phyloP scores from a whole-genome alignment of 345 rosid species.

The Gossypium herbaceum region DNA sequence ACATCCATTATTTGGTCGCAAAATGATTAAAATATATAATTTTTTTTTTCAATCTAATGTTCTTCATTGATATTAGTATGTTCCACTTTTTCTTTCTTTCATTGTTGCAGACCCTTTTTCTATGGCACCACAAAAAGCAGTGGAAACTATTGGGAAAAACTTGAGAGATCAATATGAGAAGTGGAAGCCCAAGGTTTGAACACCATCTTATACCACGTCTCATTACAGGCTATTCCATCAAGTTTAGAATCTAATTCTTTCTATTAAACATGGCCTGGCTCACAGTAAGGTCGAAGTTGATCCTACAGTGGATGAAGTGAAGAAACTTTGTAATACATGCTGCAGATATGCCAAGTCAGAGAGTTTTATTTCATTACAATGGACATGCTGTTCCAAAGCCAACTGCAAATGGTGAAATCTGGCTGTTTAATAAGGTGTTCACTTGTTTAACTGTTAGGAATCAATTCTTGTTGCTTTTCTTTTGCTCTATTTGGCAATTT shows the following conservation, averaged over 20 bases:
- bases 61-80: background rate
- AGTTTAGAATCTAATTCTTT: conserved; percentile 22
- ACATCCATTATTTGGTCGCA: background rate
- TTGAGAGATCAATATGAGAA: conserved; percentile 90
- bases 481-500: conserved; percentile 13
- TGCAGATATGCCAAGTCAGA: conserved; percentile 85
- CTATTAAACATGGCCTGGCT: conserved; percentile 48
- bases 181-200: conserved; percentile 95
- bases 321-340: conserved; percentile 87
- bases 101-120: conserved; percentile 83
- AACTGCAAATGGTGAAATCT: conserved; percentile 93
- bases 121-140: conserved; percentile 91
- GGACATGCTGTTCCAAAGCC: conserved; percentile 99
- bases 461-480: background rate
- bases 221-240: conserved; percentile 11
- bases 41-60: background rate
- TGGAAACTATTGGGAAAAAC: conserved; percentile 79
- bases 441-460: background rate
- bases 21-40: background rate
- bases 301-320: conserved; percentile 90
- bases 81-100: background rate
- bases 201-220: background rate
- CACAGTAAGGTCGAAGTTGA: conserved; percentile 83
- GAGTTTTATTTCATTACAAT: conserved; percentile 92
- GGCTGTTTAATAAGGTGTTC: conserved; percentile 94